Percentiles rank a stretch among this genome's conserved stretches.
Conservation (phyloP, 2,329 filamentous ascomycete species). For the Kalmusia sp. region DNA sequence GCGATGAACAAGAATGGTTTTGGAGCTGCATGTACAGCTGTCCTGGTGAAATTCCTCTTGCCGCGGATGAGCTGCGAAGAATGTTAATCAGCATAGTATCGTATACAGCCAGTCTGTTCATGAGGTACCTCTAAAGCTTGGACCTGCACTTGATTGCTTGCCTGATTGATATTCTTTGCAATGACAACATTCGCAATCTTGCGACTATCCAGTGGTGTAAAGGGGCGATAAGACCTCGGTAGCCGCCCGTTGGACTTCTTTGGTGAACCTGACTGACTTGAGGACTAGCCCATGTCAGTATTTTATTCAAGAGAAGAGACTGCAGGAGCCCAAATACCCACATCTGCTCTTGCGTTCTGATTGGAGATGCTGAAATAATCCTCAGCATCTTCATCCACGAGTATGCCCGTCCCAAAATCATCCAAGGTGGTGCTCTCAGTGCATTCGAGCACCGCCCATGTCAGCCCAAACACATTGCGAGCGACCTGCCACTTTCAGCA, state of each 20-base stretch:
- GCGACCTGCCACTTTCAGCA: slow-evolving; percentile 61
- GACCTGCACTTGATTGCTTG: slow-evolving; percentile 79
- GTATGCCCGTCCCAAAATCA: slow-evolving; percentile 76
- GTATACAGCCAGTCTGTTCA: neutral
- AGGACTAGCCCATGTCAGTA: slow-evolving; percentile 23
- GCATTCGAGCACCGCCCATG: slow-evolving; percentile 75
- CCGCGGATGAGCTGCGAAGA: slow-evolving; percentile 75
- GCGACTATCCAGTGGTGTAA: slow-evolving; percentile 53
- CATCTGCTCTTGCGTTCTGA: slow-evolving; percentile 19
- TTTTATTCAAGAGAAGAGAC: neutral
- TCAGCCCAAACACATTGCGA: slow-evolving; percentile 74
- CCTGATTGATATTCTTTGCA: slow-evolving; percentile 78
- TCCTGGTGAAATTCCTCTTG: slow-evolving; percentile 77
- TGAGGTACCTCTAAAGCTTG: slow-evolving; percentile 68
- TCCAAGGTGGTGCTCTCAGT: slow-evolving; percentile 76
- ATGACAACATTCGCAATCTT: slow-evolving; percentile 83
- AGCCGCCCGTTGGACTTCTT: slow-evolving; percentile 28
- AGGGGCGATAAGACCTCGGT: slow-evolving; percentile 41
- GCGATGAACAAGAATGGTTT: slow-evolving; percentile 82
- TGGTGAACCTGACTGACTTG: slow-evolving; percentile 24
- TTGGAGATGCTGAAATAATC: slow-evolving; percentile 28
- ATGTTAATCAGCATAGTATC: slow-evolving; percentile 42
- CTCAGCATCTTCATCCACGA: slow-evolving; percentile 51
- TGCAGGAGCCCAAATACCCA: slow-evolving; percentile 5
- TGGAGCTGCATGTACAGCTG: slow-evolving; percentile 75